Conservation (phyloP, 768 basidiomycete genomes). For the Gloeopeniophorella convolvens region DNA sequence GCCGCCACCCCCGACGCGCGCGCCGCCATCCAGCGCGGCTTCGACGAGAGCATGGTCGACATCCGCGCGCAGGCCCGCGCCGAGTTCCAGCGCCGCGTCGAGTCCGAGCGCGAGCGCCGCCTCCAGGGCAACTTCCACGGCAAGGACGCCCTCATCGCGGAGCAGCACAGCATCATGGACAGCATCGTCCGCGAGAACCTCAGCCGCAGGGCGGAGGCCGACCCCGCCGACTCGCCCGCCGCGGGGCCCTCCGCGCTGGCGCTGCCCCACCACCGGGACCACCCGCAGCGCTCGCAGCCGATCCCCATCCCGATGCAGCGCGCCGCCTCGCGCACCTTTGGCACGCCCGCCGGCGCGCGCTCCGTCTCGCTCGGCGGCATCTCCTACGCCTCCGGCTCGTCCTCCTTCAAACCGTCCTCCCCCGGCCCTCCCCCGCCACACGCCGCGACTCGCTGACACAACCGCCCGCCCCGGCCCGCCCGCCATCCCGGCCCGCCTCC, state of each 20-base stretch:
- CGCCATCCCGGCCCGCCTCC: neutral
- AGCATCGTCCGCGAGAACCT: conserved; percentile 8
- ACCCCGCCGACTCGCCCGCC: too few relatives aligned
- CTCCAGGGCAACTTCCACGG: conserved; percentile 10
- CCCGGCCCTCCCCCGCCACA: conserved; percentile 6
- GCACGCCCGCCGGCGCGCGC: neutral
- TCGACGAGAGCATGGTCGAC: conserved; percentile 15
- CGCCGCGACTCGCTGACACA: neutral
- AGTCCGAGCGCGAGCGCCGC: conserved; percentile 16
- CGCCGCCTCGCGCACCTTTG: conserved; percentile 6
- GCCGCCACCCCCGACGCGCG: conserved; percentile 4
- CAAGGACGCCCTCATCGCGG: conserved; percentile 15
- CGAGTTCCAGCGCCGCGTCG: conserved; percentile 17
- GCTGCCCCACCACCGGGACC: neutral
- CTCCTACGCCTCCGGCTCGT: neutral
- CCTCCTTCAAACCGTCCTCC: conserved; percentile 7
- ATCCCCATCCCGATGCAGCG: conserved; percentile 14
- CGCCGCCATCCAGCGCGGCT: conserved; percentile 8
- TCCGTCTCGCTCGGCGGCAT: conserved; percentile 1
- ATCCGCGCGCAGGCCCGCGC: conserved; percentile 13
- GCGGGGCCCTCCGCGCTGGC: neutral
- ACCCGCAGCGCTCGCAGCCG: conserved; percentile 6
- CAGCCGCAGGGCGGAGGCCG: too few relatives aligned
- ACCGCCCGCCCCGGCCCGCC: too few relatives aligned
- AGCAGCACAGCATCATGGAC: conserved; percentile 14